Evolutionary conservation across 345 rosid genomes (phyloP).

Genomic region (Salix caprea): DNA sequence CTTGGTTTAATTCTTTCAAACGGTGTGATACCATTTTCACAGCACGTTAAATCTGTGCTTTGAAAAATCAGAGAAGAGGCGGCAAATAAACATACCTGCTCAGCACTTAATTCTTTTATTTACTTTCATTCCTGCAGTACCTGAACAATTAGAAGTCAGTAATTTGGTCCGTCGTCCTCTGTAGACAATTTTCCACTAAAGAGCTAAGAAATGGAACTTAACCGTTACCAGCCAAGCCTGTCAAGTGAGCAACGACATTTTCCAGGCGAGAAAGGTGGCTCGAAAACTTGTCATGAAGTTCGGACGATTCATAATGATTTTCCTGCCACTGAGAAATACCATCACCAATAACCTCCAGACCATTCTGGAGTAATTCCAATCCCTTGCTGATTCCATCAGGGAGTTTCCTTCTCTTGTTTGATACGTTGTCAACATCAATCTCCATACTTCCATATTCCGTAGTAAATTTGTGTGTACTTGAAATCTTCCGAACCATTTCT

Average conservation of each 20-base stretch:
- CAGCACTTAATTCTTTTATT: not conserved
- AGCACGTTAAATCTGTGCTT: not conserved
- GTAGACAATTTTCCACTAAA: not conserved
- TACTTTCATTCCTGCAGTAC: not conserved
- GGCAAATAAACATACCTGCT: slow-evolving; percentile 1
- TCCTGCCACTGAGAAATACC: slow-evolving; percentile 62
- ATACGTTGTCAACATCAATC: slow-evolving; percentile 29
- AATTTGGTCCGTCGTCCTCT: not conserved
- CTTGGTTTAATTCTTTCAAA: not conserved
- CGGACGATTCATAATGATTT: slow-evolving; percentile 31
- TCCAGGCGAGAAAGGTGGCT: slow-evolving; percentile 60
- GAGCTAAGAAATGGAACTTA: slow-evolving; percentile 8
- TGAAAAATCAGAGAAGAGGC: not conserved
- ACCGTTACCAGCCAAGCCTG: slow-evolving; percentile 35
- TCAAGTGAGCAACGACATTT: slow-evolving; percentile 55
- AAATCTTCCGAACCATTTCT: slow-evolving; percentile 32
- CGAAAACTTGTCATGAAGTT: slow-evolving; percentile 52
- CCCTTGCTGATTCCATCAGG: slow-evolving; percentile 74
- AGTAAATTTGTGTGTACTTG: slow-evolving; percentile 15
- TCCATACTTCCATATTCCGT: slow-evolving; percentile 25
- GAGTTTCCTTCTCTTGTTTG: slow-evolving; percentile 74
- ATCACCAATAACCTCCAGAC: slow-evolving; percentile 58
- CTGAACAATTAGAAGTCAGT: not conserved
- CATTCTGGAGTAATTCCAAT: slow-evolving; percentile 64
- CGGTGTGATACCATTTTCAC: not conserved